phyloP scores from a whole-genome alignment of 768 basidiomycete genomes.

The Mycena filopes region DNA sequence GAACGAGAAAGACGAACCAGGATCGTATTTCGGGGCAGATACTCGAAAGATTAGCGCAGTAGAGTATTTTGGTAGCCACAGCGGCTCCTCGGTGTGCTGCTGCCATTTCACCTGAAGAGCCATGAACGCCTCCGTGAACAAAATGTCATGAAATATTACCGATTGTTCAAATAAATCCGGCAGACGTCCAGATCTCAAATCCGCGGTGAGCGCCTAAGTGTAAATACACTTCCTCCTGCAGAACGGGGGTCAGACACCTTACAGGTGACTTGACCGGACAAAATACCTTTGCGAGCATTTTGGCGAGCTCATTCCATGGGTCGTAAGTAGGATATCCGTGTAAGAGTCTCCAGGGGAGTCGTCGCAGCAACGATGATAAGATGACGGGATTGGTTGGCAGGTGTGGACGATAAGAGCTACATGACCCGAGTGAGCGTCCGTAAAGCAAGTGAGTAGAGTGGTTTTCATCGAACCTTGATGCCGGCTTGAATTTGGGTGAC shows the following conservation, averaged over 20 bases:
- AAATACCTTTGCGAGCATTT: slow-evolving; percentile 26
- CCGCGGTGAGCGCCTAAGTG: slow-evolving; percentile 26
- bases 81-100: slow-evolving; percentile 28
- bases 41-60: slow-evolving; percentile 28
- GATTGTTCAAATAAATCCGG: slow-evolving; percentile 28
- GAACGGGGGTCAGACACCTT: background rate
- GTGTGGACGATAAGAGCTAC: slow-evolving; percentile 20
- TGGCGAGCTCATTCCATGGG: slow-evolving; percentile 27
- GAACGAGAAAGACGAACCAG: slow-evolving; percentile 1
- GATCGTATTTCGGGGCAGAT: slow-evolving; percentile 14
- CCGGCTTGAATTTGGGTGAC: slow-evolving; percentile 53
- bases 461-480: slow-evolving; percentile 52
- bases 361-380: slow-evolving; percentile 31
- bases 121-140: background rate
- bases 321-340: slow-evolving; percentile 5
- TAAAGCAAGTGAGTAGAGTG: background rate
- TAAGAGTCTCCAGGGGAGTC: slow-evolving; percentile 11
- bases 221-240: slow-evolving; percentile 25
- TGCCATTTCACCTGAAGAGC: slow-evolving; percentile 20
- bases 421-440: background rate
- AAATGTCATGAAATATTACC: background rate
- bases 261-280: background rate
- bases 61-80: slow-evolving; percentile 30
- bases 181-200: slow-evolving; percentile 18
- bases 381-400: slow-evolving; percentile 17